Conservation (phyloP, 495 filamentous ascomycete species). For the Lepidopterella palustris region DNA sequence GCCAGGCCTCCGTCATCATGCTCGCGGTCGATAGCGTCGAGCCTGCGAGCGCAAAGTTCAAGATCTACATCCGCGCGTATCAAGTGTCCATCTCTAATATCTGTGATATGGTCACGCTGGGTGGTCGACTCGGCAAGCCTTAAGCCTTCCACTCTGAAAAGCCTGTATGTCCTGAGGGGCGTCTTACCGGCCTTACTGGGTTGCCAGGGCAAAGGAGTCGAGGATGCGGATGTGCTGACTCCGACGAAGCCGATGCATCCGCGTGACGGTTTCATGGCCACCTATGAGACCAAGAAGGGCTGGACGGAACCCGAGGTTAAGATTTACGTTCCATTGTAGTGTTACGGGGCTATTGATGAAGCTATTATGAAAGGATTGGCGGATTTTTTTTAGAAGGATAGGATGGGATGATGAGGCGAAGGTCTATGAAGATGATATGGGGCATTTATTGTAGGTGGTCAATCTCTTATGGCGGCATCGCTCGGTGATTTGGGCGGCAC, state of each 20-base stretch:
- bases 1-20: background rate
- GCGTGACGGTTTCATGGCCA: background rate
- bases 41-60: background rate
- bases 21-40: background rate
- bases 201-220: background rate
- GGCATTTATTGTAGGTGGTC: background rate
- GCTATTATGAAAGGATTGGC: background rate
- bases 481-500: too few species aligned
- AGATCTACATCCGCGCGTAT: background rate
- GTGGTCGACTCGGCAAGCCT: background rate
- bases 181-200: background rate
- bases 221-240: background rate
- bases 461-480: too few species aligned
- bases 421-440: background rate
- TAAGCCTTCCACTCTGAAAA: background rate
- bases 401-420: background rate
- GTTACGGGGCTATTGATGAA: background rate
- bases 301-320: background rate
- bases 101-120: conserved; percentile 1
- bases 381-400: background rate
- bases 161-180: background rate
- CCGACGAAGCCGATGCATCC: background rate
- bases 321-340: background rate
- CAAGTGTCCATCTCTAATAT: background rate
- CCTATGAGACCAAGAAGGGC: background rate